Evolutionary conservation across 768 basidiomycete genomes (phyloP).

Genomic region (Daedaleopsis sinensis): DNA sequence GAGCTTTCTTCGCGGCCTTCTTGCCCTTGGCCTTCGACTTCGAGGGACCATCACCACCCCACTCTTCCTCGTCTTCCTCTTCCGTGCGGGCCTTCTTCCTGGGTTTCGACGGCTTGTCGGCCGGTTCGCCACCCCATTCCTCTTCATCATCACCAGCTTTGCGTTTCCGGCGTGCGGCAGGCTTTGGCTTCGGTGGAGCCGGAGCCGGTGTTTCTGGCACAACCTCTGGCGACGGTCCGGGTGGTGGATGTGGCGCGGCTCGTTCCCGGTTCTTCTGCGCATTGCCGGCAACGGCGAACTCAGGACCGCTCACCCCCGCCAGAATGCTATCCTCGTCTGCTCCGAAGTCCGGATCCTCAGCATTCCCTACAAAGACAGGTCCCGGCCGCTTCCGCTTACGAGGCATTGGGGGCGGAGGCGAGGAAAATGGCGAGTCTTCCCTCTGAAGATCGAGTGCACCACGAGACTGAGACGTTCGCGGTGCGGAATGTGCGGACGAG

Average conservation of each 20-base stretch:
- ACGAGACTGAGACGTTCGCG: conserved; percentile 6
- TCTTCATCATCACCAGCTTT: conserved; percentile 23
- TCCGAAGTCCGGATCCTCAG: background rate
- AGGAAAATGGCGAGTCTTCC: conserved; percentile 14
- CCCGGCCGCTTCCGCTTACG: conserved; percentile 22
- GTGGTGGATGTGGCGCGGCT: conserved; percentile 8
- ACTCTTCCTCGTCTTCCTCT: conserved; percentile 27
- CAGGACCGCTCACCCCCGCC: background rate
- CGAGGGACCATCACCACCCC: conserved; percentile 17
- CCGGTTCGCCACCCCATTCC: conserved; percentile 17
- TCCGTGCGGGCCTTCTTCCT: conserved; percentile 23
- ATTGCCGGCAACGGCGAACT: background rate
- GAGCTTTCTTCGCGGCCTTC: conserved; percentile 14
- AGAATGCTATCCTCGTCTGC: background rate
- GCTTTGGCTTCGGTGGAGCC: background rate
- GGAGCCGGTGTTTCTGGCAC: conserved; percentile 17
- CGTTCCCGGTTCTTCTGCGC: background rate
- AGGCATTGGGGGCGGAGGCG: conserved; percentile 16
- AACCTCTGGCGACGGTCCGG: conserved; percentile 7
- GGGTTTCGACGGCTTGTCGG: conserved; percentile 20
- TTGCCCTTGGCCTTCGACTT: conserved; percentile 24
- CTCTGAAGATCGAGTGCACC: background rate
- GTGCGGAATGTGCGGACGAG: conserved; percentile 1
- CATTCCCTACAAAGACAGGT: background rate
- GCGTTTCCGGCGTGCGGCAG: conserved; percentile 11